Evolutionary conservation across 345 rosid species (phyloP).

Genomic region (Corymbia maculata): DNA sequence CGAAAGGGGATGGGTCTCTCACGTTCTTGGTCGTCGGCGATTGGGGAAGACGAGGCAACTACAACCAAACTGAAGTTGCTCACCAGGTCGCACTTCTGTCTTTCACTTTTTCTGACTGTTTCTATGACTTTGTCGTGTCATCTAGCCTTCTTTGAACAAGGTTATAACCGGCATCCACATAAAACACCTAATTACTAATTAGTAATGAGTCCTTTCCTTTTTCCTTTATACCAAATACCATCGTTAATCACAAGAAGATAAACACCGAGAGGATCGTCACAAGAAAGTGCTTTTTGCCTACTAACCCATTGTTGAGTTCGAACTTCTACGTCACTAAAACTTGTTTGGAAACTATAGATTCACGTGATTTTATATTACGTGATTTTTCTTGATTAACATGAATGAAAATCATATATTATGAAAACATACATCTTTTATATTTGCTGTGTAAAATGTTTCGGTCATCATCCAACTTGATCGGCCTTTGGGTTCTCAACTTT

Average conservation of each 20-base stretch:
- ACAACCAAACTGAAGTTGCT: constrained; percentile 62
- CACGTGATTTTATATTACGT: background rate
- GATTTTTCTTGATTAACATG: background rate
- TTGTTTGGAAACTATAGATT: background rate
- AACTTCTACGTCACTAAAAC: background rate
- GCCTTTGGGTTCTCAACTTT: no score
- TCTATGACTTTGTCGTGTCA: background rate
- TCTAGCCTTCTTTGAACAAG: background rate
- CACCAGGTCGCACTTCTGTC: constrained; percentile 32
- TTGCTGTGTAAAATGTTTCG: background rate
- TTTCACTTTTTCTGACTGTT: background rate
- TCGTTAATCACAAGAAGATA: background rate
- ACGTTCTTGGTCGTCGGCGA: constrained; percentile 67
- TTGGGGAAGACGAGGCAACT: constrained; percentile 65
- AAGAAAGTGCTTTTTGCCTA: background rate
- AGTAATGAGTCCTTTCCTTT: background rate
- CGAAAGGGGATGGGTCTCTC: constrained; percentile 40
- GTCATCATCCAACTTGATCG: background rate
- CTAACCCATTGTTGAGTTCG: background rate
- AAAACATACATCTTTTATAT: background rate
- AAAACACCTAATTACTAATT: background rate
- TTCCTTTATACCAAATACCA: background rate
- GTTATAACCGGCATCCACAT: background rate
- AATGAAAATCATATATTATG: background rate
- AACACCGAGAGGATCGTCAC: background rate